Percentiles rank a stretch among this genome's conserved stretches.
These are phyloP conservation scores for Primulina tabacum DNA, from an alignment of 257 asterid genomes.

Conservation along the genomic window DNA sequence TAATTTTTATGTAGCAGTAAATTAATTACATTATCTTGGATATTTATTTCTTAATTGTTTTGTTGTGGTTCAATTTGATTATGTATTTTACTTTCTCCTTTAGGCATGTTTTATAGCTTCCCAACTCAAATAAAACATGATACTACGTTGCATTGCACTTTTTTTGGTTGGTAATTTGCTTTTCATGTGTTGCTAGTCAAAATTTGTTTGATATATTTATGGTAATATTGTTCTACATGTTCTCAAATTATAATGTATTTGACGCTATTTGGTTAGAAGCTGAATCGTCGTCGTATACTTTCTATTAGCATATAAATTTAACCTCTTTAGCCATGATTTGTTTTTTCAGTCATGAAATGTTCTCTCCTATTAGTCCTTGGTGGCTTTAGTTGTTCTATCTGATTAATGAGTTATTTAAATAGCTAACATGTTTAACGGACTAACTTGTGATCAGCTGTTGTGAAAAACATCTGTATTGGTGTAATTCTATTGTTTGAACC, in stretches of 20 bases:
- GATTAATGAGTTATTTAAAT: neutral
- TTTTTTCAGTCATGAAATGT: conserved; percentile 1
- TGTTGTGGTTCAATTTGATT: conserved; percentile 21
- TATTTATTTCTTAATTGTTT: conserved; percentile 22
- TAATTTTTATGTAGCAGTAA: conserved; percentile 38
- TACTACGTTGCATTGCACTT: neutral
- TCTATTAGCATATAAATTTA: neutral
- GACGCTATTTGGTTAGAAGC: neutral
- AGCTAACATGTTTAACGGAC: conserved; percentile 2
- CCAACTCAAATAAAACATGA: neutral
- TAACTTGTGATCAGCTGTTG: neutral
- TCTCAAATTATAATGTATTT: neutral
- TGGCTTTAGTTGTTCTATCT: neutral
- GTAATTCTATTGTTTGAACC: neutral
- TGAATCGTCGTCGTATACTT: neutral
- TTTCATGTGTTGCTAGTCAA: conserved; percentile 6
- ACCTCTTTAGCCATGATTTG: neutral
- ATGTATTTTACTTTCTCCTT: conserved; percentile 24
- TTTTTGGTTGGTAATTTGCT: neutral
- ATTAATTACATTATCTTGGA: conserved; percentile 40
- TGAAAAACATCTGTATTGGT: too few relatives aligned
- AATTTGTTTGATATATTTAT: conserved; percentile 2
- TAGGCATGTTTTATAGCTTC: conserved; percentile 1
- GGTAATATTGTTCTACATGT: conserved; percentile 16
- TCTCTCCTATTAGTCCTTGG: neutral